Base-by-base conservation (phyloP, 345 rosid genomes). In the Reutealis trisperma region DNA sequence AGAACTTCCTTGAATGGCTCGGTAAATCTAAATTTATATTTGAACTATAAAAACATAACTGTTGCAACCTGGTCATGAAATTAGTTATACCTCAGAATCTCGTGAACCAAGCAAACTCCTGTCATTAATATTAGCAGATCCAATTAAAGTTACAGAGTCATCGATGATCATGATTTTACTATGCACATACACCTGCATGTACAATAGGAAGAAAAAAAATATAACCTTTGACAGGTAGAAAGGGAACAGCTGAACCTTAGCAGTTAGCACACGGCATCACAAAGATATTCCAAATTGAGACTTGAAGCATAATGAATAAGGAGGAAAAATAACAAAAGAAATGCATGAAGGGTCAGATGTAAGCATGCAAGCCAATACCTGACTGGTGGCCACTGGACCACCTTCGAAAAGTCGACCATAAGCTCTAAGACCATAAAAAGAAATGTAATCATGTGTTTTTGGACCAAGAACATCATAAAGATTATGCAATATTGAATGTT, bases 41-140 rank as follows among this genome's bases (percentile, higher is more conserved):
- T 27, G 1, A 27, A 27, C 30, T 27, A 27, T 27, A 27, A 27
- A 11, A 25, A 47, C 6, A 47, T 21, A 21, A 21, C n/a, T 21
- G 14, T 21, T 21, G 55, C 15, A 15, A 44, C 24, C 12, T 15
- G 37, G 22, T 12, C 70, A 19, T 70, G 37, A 61, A 74, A 47
- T 25, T 16, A 67, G 30, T 21, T 21, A 76, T 85, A 96, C 99
- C 99, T 96, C 99, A n/a, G 98, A 96, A 84, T 96, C 99, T 76
- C 99, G 89, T 52, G 99, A 93, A 74, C 99, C 99, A 58, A 96
- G 98, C 78, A 96, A 88, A 87, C 99, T 96, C 76, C 99, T 84
- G 63, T 96, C 99, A 67, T 96, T 96, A 65, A 96, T 92, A 78
- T 93, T 96, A 74, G 99, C 97, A 65, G 99, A 93, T 79, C 99